phyloP scores from a whole-genome alignment of 2,329 filamentous ascomycete species.

The Exophiala dermatitidis region DNA sequence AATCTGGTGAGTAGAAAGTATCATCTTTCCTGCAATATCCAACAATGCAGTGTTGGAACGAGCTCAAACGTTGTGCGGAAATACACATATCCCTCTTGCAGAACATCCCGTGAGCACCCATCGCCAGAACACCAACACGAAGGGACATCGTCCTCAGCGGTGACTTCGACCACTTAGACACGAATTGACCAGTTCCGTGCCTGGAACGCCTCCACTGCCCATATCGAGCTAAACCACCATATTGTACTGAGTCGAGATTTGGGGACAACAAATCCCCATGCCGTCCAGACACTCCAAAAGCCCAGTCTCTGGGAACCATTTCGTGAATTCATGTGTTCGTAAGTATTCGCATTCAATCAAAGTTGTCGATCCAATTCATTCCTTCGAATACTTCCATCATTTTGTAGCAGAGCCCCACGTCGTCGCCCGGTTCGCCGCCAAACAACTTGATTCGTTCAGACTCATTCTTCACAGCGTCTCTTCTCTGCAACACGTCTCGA shows the following conservation, averaged over 20 bases:
- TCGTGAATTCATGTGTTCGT: background rate
- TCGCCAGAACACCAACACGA: conserved; percentile 6
- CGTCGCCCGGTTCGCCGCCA: conserved; percentile 27
- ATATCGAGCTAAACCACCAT: conserved; percentile 15
- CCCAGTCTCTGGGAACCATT: background rate
- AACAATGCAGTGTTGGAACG: conserved; percentile 1
- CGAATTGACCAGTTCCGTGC: conserved; percentile 13
- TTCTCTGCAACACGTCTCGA: conserved; percentile 30
- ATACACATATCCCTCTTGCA: conserved; percentile 1
- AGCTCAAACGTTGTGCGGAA: conserved; percentile 19
- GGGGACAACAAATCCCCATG: background rate
- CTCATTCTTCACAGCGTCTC: conserved; percentile 31
- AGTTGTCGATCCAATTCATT: conserved; percentile 41
- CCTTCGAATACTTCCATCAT: conserved; percentile 46
- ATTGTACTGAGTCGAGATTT: conserved; percentile 15
- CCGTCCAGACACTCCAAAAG: background rate
- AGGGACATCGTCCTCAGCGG: conserved; percentile 13
- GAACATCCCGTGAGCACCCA: conserved; percentile 16
- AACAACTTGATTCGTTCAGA: conserved; percentile 37
- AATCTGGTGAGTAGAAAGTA: too few relatives aligned
- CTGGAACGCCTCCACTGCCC: conserved; percentile 19
- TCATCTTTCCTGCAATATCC: too few relatives aligned
- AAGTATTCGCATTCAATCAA: conserved; percentile 9
- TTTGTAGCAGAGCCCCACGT: conserved; percentile 37
- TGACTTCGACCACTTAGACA: conserved; percentile 16